Evolutionary conservation across 805 yeast genomes (phyloP).

Genomic region (Metschnikowia koreensis): DNA sequence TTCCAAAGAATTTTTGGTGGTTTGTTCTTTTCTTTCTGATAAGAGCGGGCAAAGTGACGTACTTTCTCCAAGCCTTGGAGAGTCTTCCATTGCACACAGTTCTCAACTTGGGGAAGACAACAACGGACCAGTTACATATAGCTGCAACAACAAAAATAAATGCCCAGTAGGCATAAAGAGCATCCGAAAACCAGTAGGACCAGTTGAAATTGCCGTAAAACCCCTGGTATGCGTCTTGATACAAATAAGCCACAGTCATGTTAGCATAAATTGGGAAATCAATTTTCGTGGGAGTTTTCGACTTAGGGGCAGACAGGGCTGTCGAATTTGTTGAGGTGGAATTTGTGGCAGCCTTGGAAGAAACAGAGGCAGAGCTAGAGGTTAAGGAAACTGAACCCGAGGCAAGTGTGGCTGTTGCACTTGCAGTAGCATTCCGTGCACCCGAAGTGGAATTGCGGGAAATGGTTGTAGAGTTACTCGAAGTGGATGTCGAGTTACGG

Average conservation of each 20-base stretch:
- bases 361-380: not conserved
- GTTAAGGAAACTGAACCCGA: not conserved
- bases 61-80: conserved; percentile 34
- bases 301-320: not conserved
- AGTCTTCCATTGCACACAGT: conserved; percentile 21
- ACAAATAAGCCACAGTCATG: conserved; percentile 1
- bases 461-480: not conserved
- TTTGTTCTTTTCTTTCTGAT: conserved; percentile 27
- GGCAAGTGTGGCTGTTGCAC: not conserved
- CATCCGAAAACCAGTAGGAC: conserved; percentile 12
- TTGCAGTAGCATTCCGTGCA: not conserved
- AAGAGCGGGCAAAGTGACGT: conserved; percentile 41
- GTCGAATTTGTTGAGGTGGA: not conserved
- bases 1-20: conserved; percentile 21
- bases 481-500: not conserved
- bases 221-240: conserved; percentile 4
- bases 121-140: conserved; percentile 15
- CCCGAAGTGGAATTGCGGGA: not conserved
- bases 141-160: conserved; percentile 14
- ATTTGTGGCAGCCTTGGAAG: not conserved
- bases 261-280: conserved; percentile 13
- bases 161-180: conserved; percentile 15
- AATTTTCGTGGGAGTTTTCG: conserved; percentile 3
- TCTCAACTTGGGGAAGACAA: conserved; percentile 14
- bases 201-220: conserved; percentile 13